Conservation (phyloP, 441 rosid genomes). For the Jatropha multifida region DNA sequence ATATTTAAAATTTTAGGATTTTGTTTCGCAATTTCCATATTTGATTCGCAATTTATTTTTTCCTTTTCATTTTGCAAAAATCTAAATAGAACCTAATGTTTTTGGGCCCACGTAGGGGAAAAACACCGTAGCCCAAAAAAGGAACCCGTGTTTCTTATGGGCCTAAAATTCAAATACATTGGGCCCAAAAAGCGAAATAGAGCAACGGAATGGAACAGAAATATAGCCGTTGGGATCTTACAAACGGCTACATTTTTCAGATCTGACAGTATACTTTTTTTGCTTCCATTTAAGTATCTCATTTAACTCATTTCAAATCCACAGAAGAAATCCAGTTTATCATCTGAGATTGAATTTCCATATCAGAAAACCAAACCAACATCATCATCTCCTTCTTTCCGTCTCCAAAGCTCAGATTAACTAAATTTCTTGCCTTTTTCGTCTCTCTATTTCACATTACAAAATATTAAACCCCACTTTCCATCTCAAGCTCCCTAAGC, state of each 20-base stretch:
- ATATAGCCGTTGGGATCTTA: constrained; percentile 28
- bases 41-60: too few relatives aligned
- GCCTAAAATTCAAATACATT: background rate
- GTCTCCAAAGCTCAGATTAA: constrained; percentile 18
- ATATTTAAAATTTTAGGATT: too few relatives aligned
- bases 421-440: background rate
- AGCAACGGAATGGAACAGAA: background rate
- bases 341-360: constrained; percentile 18
- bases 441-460: too few relatives aligned
- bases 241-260: constrained; percentile 23
- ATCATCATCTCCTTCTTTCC: constrained; percentile 1
- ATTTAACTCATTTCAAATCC: background rate
- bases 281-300: constrained; percentile 1
- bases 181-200: background rate
- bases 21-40: too few relatives aligned
- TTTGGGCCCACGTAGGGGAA: too few relatives aligned
- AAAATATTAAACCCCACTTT: constrained; percentile 3
- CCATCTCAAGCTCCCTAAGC: background rate
- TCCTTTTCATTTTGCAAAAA: too few relatives aligned
- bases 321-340: constrained; percentile 2
- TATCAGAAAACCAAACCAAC: constrained; percentile 12
- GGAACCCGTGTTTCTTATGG: background rate
- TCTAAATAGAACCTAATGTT: too few relatives aligned
- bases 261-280: background rate
- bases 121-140: too few relatives aligned